Evolutionary conservation across 1,284 basidiomycete species (phyloP).

Genomic region (Trichosporon asahii): DNA sequence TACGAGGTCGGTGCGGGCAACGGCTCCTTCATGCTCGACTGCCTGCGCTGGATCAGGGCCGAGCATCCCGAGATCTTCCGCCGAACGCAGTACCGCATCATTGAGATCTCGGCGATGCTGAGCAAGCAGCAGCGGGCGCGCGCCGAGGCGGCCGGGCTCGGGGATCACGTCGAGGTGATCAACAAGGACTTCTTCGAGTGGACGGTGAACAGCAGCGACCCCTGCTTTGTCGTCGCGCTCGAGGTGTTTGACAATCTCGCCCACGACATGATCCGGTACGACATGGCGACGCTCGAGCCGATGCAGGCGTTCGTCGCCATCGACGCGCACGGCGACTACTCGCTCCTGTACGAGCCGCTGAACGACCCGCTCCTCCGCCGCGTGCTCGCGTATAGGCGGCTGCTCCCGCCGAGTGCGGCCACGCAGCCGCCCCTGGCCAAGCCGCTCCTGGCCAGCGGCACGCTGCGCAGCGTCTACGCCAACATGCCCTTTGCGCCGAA

Average conservation of each 20-base stretch:
- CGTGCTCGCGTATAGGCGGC: slow-evolving; percentile 61
- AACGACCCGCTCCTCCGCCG: slow-evolving; percentile 74
- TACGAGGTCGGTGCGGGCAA: slow-evolving; percentile 99
- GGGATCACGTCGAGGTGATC: slow-evolving; percentile 69
- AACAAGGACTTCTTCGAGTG: slow-evolving; percentile 87
- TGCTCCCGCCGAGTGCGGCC: slow-evolving; percentile 58
- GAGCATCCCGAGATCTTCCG: slow-evolving; percentile 88
- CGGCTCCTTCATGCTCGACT: slow-evolving; percentile 84
- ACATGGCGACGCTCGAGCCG: slow-evolving; percentile 70
- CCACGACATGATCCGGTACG: slow-evolving; percentile 91
- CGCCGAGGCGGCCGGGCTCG: slow-evolving; percentile 56
- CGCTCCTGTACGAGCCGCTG: slow-evolving; percentile 77
- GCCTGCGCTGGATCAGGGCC: slow-evolving; percentile 73
- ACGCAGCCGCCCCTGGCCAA: slow-evolving; percentile 37
- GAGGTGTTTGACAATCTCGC: slow-evolving; percentile 98
- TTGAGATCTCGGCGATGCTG: slow-evolving; percentile 84
- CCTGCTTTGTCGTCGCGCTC: slow-evolving; percentile 89
- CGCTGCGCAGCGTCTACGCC: slow-evolving; percentile 63
- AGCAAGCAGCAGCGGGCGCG: slow-evolving; percentile 67
- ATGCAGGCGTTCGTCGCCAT: slow-evolving; percentile 81
- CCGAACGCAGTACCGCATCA: slow-evolving; percentile 75
- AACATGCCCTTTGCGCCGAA: slow-evolving; percentile 86
- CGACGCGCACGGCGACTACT: slow-evolving; percentile 78
- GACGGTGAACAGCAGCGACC: slow-evolving; percentile 66
- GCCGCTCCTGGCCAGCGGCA: slow-evolving; percentile 39